Evolutionary conservation across 2,329 filamentous ascomycete species (phyloP), one percentile per base, ranked within the genome.

Genomic region (Chrysoporthe deuterocubensis): DNA sequence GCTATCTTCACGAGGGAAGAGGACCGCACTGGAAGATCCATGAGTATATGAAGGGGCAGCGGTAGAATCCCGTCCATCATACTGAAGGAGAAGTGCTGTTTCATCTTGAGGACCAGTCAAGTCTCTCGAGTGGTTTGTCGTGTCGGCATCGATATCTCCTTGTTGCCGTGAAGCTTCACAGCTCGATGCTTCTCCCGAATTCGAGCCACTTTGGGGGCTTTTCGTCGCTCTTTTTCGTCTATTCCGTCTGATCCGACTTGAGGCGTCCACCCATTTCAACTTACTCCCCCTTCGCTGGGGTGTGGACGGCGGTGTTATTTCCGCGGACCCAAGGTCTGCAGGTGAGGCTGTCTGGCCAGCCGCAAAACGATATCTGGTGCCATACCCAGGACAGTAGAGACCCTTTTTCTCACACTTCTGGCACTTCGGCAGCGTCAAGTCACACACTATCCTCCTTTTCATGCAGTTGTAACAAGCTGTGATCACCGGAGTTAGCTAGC

Each of bases 361-460:
- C 3, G 68, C 58, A 44, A 69, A 69, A 21, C 68, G 68, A 48
- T 67, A 69, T 58, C 68, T 62, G 57, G 65, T 64, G 43, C 68
- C 68, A 42, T 69, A 69, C 2, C 68, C 68, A 42, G 68, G 68
- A 64, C 68, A 69, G 11, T 67, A 61, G n/a, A 69, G 46, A 21
- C 61, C 65, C 43, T 69, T 69, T 26, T 67, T 69, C 13, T 44
- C 62, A 37, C 68, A 69, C 58, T 69, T 69, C 34, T 59, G 60
- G 65, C 68, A 69, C 43, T 67, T 67, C 16, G 65, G 65, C 48
- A 26, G 42, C 50, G 65, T 67, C 42, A 67, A 42, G 46, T 69
- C 68, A 57, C 68, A 69, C 14, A 69, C 62, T 52, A 69, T 69
- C 62, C 68, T 67, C 62, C 68, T 67, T 61, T 69, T 69, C 52